Evolutionary conservation across 2,329 filamentous ascomycete genomes (phyloP).

Genomic region (Trichophyton schoenleinii): DNA sequence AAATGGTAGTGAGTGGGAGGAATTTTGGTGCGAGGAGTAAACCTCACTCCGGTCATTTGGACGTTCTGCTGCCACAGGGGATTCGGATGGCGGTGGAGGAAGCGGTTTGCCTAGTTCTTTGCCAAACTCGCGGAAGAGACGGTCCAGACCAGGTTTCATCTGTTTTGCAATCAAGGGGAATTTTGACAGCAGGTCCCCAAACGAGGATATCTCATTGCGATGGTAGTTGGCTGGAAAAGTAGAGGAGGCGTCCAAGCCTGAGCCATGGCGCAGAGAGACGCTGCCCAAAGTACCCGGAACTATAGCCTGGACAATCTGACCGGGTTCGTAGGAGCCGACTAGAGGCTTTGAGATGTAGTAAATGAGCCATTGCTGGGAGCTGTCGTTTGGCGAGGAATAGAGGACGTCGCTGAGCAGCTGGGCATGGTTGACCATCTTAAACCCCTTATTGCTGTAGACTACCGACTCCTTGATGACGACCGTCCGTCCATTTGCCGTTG

Average conservation of each 20-base stretch:
- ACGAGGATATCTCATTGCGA: slow-evolving; percentile 86
- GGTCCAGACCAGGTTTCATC: slow-evolving; percentile 86
- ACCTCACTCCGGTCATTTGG: slow-evolving; percentile 34
- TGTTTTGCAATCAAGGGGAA: slow-evolving; percentile 94
- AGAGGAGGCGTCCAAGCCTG: slow-evolving; percentile 16
- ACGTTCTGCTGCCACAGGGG: slow-evolving; percentile 26
- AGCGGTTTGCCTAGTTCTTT: slow-evolving; percentile 73
- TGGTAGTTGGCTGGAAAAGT: slow-evolving; percentile 16
- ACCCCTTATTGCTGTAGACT: slow-evolving; percentile 95
- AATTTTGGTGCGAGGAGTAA: slow-evolving; percentile 22
- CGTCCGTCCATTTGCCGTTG: slow-evolving; percentile 81
- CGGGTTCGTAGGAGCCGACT: slow-evolving; percentile 68
- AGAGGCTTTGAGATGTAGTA: slow-evolving; percentile 91
- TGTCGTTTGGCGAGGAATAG: slow-evolving; percentile 80
- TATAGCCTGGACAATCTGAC: slow-evolving; percentile 57
- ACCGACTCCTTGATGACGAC: slow-evolving; percentile 88
- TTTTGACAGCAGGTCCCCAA: slow-evolving; percentile 75
- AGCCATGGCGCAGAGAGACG: slow-evolving; percentile 10
- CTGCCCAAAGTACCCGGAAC: slow-evolving; percentile 27
- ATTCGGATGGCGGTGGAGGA: slow-evolving; percentile 52
- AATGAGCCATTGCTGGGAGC: slow-evolving; percentile 85
- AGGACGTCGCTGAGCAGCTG: slow-evolving; percentile 72
- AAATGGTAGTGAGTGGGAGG: slow-evolving; percentile 29
- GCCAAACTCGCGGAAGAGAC: slow-evolving; percentile 78
- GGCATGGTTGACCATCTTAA: slow-evolving; percentile 81